Percentiles rank a stretch among this genome's conserved stretches.
These are phyloP conservation scores for Yamadazyma oceani DNA, from an alignment of 1,139 yeast species.

Conservation along the genomic window DNA sequence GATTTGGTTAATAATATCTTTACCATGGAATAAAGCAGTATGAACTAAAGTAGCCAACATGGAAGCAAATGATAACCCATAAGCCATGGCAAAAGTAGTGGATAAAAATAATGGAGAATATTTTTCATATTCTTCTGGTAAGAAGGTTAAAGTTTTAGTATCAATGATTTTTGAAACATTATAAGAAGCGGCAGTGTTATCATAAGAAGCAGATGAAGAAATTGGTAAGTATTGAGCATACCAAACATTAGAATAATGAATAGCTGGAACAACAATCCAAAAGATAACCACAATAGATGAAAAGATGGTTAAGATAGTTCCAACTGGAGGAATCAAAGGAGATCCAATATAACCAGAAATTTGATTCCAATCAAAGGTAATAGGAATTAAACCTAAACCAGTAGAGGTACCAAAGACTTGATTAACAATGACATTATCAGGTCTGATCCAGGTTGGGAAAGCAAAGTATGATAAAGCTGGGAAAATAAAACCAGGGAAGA, in stretches of 20 bases:
- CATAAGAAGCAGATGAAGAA: slow-evolving; percentile 39
- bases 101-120: slow-evolving; percentile 60
- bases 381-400: slow-evolving; percentile 65
- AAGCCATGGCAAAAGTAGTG: slow-evolving; percentile 60
- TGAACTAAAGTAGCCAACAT: slow-evolving; percentile 40
- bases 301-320: slow-evolving; percentile 52
- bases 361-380: slow-evolving; percentile 48
- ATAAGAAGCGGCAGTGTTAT: slow-evolving; percentile 34
- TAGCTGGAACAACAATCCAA: slow-evolving; percentile 45
- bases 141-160: slow-evolving; percentile 35
- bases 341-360: slow-evolving; percentile 57
- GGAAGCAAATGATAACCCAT: slow-evolving; percentile 65
- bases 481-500: slow-evolving; percentile 45
- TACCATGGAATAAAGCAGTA: slow-evolving; percentile 55
- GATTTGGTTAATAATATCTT: slow-evolving; percentile 47
- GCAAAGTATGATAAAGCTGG: slow-evolving; percentile 35
- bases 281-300: slow-evolving; percentile 42
- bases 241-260: slow-evolving; percentile 44
- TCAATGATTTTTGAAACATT: slow-evolving; percentile 46
- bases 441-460: slow-evolving; percentile 45
- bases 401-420: slow-evolving; percentile 61
- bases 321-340: slow-evolving; percentile 68
- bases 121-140: slow-evolving; percentile 42
- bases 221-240: slow-evolving; percentile 46
- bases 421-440: slow-evolving; percentile 49